Evolutionary conservation across 164 flowering plant species (phyloP).

Genomic region (Warburgia ugandensis): DNA sequence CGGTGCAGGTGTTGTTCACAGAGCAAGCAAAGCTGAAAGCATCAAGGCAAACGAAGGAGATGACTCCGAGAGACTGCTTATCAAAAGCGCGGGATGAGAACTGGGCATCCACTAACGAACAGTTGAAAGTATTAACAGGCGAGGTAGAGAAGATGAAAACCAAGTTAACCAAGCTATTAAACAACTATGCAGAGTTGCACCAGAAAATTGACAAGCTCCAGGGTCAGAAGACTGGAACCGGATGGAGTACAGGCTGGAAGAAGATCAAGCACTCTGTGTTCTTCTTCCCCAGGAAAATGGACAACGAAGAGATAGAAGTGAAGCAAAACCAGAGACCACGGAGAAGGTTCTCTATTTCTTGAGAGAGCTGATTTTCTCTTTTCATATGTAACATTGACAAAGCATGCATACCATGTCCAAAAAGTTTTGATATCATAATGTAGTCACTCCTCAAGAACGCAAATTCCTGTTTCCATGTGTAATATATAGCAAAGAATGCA

Average conservation of each 20-base stretch:
- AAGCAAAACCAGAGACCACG: slow-evolving; percentile 1
- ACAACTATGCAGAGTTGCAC: slow-evolving; percentile 48
- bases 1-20: slow-evolving; percentile 53
- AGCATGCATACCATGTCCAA: no score
- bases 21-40: slow-evolving; percentile 75
- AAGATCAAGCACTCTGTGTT: slow-evolving; percentile 44
- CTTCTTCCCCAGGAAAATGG: slow-evolving; percentile 27
- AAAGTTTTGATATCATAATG: no score
- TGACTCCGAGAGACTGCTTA: slow-evolving; percentile 16
- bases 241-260: slow-evolving; percentile 53
- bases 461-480: no score
- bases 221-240: slow-evolving; percentile 25
- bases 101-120: slow-evolving; percentile 34
- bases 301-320: slow-evolving; percentile 20
- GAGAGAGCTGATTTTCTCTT: background rate
- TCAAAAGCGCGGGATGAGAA: slow-evolving; percentile 28
- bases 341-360: background rate
- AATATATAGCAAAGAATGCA: no score
- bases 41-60: slow-evolving; percentile 41
- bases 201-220: slow-evolving; percentile 31
- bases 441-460: no score
- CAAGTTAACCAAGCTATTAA: slow-evolving; percentile 48
- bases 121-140: slow-evolving; percentile 39
- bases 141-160: slow-evolving; percentile 53
- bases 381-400: no score